Base-by-base conservation (phyloP, 495 filamentous ascomycete genomes). In the Neurospora terricola region DNA sequence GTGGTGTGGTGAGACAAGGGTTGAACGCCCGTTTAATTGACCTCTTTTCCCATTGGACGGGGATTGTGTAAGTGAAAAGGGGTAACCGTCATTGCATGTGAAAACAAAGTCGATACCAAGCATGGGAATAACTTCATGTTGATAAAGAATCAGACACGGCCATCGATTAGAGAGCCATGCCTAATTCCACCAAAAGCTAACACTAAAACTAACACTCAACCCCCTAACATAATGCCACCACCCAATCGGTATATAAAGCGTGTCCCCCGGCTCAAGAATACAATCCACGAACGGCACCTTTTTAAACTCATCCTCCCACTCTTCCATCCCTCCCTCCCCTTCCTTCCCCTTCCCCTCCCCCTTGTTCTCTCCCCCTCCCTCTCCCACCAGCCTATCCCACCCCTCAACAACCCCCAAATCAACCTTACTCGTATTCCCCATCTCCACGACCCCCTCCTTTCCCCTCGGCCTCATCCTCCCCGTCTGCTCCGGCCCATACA, bases 151-250 rank as follows among this genome's bases (percentile, higher is more conserved):
- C 34, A 30, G n/a, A n/a, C n/a, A n/a, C n/a, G n/a, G n/a, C n/a
- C n/a, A n/a, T n/a, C n/a, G n/a, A n/a, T n/a, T n/a, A n/a, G n/a
- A n/a, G n/a, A n/a, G n/a, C n/a, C n/a, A n/a, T n/a, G n/a, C n/a
- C n/a, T n/a, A 30, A 7, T 92, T 91, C 93, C 94, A 99, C 96
- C 96, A 99, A 80, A 97, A 99, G 80, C 94, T 98, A 42, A 98
- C 94, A 78, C 96, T 98, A 75, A 96, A 92, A 74, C 96, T 97
- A 40, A 91, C 91, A 71, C 87, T 92, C 79, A 98, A 77, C 42
- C 93, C 93, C 74, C 91, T 85, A 6, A 99, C 93, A 86, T 97
- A 98, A 85, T 99, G 96, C 96, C 96, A 99, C 96, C 96, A 99
- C 23, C 95, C 96, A 4, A 92, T 85, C 5, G 96, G 96, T 71